Evolutionary conservation across 495 filamentous ascomycete species (phyloP), one percentile per base, ranked within the genome.

Genomic region (Hyphodiscus hymeniophilus): DNA sequence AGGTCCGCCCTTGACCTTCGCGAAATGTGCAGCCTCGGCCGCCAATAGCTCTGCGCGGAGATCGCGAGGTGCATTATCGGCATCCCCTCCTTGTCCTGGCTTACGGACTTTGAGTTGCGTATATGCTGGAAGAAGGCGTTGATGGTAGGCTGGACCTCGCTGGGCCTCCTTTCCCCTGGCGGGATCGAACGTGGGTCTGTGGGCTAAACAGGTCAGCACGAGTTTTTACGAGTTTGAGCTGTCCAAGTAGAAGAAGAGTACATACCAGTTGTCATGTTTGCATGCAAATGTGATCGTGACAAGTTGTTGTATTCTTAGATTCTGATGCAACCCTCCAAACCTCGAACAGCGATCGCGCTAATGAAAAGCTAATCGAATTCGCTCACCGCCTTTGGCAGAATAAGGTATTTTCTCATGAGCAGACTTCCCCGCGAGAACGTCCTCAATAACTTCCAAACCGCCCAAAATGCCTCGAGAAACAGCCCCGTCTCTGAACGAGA

Each of bases 131-230:
- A 95, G 81, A 10, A 97, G 83, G 44, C 92, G 82, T 72, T 96
- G 92, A 64, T 98, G 92, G 68, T 96, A 97, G 48, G 92, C 92
- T 32, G 88, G 86, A 13, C 92, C 92, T 56, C 89, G 83, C 45
- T 86, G 85, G 60, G 90, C 87, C 64, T 98, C 92, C 76, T 94
- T 95, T 55, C 94, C 92, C 62, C 83, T 82, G 33, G 92, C 85
- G 48, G 90, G 90, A 62, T 96, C 90, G 57, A 96, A 96, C 0
- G 90, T 96, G 50, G 90, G 90, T 64, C 90, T 80, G 58, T 92
- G 86, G 63, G 84, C 84, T 68, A 59, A 83, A 40, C 32, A 11
- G 21, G 26, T 60, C 53, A 60, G 54, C 38, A 48, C 35, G 32
- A 2, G 17, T 21, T 31, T 7, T 17, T 35, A n/a, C n/a, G 7